Evolutionary conservation across 352 stramenopile species (phyloP).

Genomic region (Pythium rhizo-oryzae): DNA sequence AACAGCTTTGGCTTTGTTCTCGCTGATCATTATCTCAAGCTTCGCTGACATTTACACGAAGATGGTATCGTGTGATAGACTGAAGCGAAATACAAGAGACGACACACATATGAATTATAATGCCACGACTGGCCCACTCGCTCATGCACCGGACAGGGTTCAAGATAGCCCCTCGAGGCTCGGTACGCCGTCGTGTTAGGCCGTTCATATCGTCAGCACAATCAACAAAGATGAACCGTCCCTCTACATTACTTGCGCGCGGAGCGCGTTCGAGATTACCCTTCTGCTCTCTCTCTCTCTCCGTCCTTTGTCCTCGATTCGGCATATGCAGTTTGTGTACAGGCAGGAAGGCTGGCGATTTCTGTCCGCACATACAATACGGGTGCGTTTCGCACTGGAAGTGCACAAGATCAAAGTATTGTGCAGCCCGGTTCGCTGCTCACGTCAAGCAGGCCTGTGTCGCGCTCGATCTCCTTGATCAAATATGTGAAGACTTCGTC

Average conservation of each 20-base stretch:
- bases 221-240: background rate
- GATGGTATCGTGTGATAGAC: conserved; percentile 84
- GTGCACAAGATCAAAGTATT: conserved; percentile 62
- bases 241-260: conserved; percentile 2
- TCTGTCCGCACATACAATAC: background rate
- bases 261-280: background rate
- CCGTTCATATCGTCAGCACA: too few relatives aligned
- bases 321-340: conserved; percentile 12
- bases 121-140: too few relatives aligned
- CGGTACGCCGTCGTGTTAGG: too few relatives aligned
- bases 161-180: too few relatives aligned
- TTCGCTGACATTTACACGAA: conserved; percentile 43
- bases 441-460: conserved; percentile 86
- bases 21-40: too few relatives aligned
- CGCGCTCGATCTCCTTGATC: conserved; percentile 90
- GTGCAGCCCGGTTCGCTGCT: conserved; percentile 71
- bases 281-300: conserved; percentile 6
- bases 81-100: too few relatives aligned
- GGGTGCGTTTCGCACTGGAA: background rate
- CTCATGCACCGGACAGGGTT: too few relatives aligned
- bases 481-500: conserved; percentile 91
- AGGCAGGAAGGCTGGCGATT: background rate
- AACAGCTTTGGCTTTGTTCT: too few relatives aligned
- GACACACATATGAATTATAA: too few relatives aligned
- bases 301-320: conserved; percentile 5